These are phyloP conservation scores for Hordeum pubiflorum DNA, from an alignment of 202 grass and related monocot species.

Conservation along the genomic window DNA sequence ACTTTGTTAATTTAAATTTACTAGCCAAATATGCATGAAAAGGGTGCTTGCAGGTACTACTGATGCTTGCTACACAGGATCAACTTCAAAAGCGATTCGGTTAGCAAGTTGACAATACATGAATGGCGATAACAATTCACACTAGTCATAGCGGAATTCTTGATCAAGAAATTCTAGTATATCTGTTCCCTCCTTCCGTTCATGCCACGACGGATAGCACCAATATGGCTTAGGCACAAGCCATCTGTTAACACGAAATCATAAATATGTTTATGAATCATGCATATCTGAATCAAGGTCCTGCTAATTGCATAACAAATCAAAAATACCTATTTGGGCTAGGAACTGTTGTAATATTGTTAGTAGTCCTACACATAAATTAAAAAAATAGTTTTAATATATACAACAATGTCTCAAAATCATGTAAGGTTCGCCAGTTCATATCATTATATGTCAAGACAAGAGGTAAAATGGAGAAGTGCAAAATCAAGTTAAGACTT, in stretches of 20 bases:
- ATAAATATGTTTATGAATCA: background rate
- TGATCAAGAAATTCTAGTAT: background rate
- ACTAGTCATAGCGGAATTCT: background rate
- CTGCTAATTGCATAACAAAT: background rate
- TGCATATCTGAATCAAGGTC: background rate
- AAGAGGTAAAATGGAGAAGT: background rate
- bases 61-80: too few relatives aligned
- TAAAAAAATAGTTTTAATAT: background rate
- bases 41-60: too few relatives aligned
- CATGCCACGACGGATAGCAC: background rate
- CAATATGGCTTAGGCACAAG: background rate
- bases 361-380: background rate
- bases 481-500: background rate
- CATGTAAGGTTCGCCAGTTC: too few relatives aligned
- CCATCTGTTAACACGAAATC: background rate
- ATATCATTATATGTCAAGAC: too few relatives aligned
- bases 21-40: too few relatives aligned
- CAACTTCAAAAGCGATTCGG: too few relatives aligned
- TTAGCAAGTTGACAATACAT: too few relatives aligned
- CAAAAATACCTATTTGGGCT: background rate
- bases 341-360: background rate
- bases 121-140: background rate
- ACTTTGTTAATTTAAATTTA: too few relatives aligned
- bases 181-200: background rate
- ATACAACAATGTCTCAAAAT: too few relatives aligned